A percentile compares a stretch with the other conserved stretches of the same genome.
These are phyloP conservation scores for Eimeria praecox DNA, from an alignment of 169 alveolate species.

Conservation along the genomic window DNA sequence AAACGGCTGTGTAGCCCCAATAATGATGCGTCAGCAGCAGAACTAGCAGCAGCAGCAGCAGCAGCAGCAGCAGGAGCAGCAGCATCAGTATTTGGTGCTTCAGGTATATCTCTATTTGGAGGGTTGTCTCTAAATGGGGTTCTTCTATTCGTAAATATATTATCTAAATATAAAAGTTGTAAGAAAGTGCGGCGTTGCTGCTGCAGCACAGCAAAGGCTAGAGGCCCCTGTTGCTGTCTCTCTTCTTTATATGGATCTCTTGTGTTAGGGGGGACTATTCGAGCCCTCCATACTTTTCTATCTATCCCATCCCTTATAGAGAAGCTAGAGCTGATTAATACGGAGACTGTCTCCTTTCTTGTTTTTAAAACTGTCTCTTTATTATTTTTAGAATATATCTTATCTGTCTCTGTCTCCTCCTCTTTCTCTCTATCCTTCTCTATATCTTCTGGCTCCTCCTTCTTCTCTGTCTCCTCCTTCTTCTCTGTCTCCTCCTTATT, in stretches of 20 bases:
- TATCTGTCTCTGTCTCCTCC: too few species aligned
- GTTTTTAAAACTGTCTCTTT: too few species aligned
- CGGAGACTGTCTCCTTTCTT: not conserved
- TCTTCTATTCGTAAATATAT: not conserved
- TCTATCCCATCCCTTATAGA: conserved; percentile 7
- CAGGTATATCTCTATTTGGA: not conserved
- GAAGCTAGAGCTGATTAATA: conserved; percentile 12
- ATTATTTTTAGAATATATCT: too few species aligned
- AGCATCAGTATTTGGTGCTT: not conserved
- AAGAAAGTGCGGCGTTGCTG: conserved; percentile 3
- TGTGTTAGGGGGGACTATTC: not conserved
- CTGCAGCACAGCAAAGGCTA: conserved; percentile 40
- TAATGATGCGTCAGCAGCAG: too few species aligned
- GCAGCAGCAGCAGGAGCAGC: not conserved
- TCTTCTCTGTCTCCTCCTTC: conserved; percentile 10
- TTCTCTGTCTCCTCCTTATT: not conserved
- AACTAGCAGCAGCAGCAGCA: not conserved
- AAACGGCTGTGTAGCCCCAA: too few species aligned
- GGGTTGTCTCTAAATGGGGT: conserved; percentile 11
- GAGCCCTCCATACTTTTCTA: conserved; percentile 50
- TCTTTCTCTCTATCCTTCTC: too few species aligned
- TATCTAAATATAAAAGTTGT: not conserved
- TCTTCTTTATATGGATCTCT: conserved; percentile 20
- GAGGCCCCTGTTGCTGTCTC: conserved; percentile 25
- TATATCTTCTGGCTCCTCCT: too few species aligned